Evolutionary conservation across 371 early-diverging fungal genomes (phyloP).

Genomic region (Chytridiales sp.): DNA sequence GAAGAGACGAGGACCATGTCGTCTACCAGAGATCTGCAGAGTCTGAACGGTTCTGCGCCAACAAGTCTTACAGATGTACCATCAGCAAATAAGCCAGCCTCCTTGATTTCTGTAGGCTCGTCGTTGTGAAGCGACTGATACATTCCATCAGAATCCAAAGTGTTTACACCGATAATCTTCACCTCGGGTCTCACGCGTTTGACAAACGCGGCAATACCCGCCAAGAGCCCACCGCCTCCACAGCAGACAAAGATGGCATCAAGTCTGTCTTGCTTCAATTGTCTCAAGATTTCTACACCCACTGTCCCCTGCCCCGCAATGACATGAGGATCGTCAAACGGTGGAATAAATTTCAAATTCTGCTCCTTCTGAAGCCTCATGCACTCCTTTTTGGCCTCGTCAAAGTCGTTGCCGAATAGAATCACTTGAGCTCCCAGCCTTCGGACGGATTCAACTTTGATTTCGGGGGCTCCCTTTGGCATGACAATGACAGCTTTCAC

Average conservation of each 20-base stretch:
- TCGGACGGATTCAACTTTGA: constrained; percentile 83
- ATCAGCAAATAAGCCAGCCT: constrained; percentile 94
- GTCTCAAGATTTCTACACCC: constrained; percentile 87
- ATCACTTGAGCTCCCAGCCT: constrained; percentile 88
- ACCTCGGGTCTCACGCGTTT: constrained; percentile 87
- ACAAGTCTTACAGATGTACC: constrained; percentile 89
- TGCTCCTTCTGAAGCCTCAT: constrained; percentile 48
- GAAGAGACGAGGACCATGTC: constrained; percentile 83
- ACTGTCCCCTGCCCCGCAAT: constrained; percentile 97
- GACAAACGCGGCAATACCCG: constrained; percentile 74
- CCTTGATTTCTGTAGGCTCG: constrained; percentile 58
- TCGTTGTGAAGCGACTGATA: constrained; percentile 64
- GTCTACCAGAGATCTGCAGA: constrained; percentile 54
- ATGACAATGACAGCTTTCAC: constrained; percentile 86
- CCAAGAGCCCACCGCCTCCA: constrained; percentile 91
- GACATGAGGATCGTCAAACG: constrained; percentile 93
- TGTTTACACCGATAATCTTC: constrained; percentile 78
- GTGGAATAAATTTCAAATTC: constrained; percentile 80
- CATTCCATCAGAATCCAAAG: constrained; percentile 86
- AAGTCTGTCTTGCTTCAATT: constrained; percentile 52
- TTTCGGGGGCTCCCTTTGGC: constrained; percentile 70
- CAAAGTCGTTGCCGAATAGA: constrained; percentile 84
- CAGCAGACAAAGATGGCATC: constrained; percentile 81
- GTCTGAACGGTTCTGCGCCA: constrained; percentile 76
- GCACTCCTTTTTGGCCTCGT: constrained; percentile 86